Conservation (phyloP, 352 stramenopile genomes). For the Globisporangium echinulatum region DNA sequence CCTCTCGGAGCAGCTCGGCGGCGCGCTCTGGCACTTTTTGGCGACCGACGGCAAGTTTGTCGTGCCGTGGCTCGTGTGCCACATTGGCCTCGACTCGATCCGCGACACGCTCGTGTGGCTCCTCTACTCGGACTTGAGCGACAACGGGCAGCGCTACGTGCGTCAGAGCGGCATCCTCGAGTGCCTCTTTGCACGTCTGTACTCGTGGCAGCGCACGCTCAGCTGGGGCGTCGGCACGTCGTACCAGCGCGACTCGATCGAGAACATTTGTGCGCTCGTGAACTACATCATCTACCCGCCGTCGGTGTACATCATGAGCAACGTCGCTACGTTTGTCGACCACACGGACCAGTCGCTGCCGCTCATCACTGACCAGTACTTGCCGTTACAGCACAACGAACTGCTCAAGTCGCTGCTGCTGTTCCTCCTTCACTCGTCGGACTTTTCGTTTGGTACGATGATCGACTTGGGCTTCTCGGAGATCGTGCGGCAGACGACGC, state of each 20-base stretch:
- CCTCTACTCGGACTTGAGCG: constrained; percentile 79
- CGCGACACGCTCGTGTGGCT: constrained; percentile 79
- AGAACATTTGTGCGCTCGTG: constrained; percentile 80
- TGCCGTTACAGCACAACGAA: constrained; percentile 71
- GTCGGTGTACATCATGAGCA: constrained; percentile 82
- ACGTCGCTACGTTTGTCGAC: constrained; percentile 78
- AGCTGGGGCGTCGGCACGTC: constrained; percentile 77
- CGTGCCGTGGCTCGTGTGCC: constrained; percentile 68
- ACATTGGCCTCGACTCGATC: constrained; percentile 83
- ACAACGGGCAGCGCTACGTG: constrained; percentile 52
- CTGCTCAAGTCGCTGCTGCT: constrained; percentile 74
- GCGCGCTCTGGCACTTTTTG: constrained; percentile 61
- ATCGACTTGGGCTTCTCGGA: constrained; percentile 78
- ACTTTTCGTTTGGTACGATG: constrained; percentile 72
- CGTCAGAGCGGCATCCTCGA: constrained; percentile 68
- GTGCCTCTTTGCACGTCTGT: constrained; percentile 68
- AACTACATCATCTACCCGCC: constrained; percentile 87
- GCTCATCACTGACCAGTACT: constrained; percentile 82
- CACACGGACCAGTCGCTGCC: constrained; percentile 77
- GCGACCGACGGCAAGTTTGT: constrained; percentile 60
- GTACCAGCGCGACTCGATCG: constrained; percentile 82
- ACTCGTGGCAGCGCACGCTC: constrained; percentile 76
- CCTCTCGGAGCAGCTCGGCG: constrained; percentile 59
- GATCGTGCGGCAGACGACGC: constrained; percentile 59
- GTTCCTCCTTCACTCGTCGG: constrained; percentile 47